phyloP scores from a whole-genome alignment of 345 rosid species.

The Rhizophora mangle region DNA sequence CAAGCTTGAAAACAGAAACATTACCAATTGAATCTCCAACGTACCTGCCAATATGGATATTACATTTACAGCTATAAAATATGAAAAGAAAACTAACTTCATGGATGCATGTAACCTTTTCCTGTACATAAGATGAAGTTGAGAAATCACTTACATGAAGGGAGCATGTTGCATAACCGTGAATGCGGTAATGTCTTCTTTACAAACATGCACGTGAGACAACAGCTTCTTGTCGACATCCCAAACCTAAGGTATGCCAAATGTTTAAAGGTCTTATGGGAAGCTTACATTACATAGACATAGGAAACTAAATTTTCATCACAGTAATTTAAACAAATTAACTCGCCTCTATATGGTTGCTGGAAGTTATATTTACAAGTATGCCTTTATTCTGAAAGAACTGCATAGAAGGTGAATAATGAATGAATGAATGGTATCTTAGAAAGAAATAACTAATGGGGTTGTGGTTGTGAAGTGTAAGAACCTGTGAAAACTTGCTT shows the following conservation, averaged over 20 bases:
- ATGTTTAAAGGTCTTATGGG: not conserved
- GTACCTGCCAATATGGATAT: conserved; percentile 46
- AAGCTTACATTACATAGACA: too few relatives aligned
- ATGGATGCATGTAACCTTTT: not conserved
- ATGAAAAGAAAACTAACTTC: not conserved
- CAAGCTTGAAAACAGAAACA: conserved; percentile 61
- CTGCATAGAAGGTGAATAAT: conserved; percentile 30
- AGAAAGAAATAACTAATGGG: too few relatives aligned
- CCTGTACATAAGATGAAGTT: not conserved
- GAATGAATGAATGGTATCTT: not conserved
- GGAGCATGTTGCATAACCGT: conserved; percentile 54
- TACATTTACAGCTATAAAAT: conserved; percentile 1
- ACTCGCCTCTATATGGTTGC: conserved; percentile 78
- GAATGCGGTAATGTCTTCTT: conserved; percentile 62
- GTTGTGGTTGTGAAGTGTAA: not conserved
- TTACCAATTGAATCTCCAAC: conserved; percentile 80
- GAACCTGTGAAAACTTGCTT: conserved; percentile 77
- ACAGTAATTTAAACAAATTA: not conserved
- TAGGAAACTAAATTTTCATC: not conserved
- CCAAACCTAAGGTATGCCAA: conserved; percentile 58
- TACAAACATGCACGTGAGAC: conserved; percentile 47
- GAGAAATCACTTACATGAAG: conserved; percentile 57
- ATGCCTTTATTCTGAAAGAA: conserved; percentile 68
- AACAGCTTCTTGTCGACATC: conserved; percentile 62
- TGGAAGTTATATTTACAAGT: conserved; percentile 66